Percentiles rank a stretch among this genome's conserved stretches.
phyloP scores from a whole-genome alignment of 2,329 filamentous ascomycete species.

The Chaetomium olivaceum region DNA sequence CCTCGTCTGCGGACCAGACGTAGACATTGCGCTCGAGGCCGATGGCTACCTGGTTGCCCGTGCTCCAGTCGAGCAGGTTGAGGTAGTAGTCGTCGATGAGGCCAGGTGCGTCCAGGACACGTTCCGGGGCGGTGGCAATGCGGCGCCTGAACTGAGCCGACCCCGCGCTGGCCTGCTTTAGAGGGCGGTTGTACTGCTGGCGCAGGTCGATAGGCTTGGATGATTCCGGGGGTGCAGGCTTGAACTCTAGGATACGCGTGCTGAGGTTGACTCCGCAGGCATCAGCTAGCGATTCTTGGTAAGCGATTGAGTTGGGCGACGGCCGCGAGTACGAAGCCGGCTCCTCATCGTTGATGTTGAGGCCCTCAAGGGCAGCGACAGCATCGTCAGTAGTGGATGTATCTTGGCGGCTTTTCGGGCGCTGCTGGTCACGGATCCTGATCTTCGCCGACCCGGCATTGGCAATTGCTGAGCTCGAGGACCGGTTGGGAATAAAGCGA shows the following conservation, averaged over 20 bases:
- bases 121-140: slow-evolving; percentile 91
- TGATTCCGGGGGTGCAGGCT: slow-evolving; percentile 96
- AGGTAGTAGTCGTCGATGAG: slow-evolving; percentile 99
- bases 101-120: slow-evolving; percentile 92
- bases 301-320: slow-evolving; percentile 84
- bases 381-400: slow-evolving; percentile 79
- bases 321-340: slow-evolving; percentile 70
- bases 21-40: slow-evolving; percentile 96
- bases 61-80: slow-evolving; percentile 97
- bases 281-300: slow-evolving; percentile 85
- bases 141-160: slow-evolving; percentile 88
- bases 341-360: slow-evolving; percentile 74
- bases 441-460: slow-evolving; percentile 83
- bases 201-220: slow-evolving; percentile 97
- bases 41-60: slow-evolving; percentile 95
- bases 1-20: slow-evolving; percentile 96
- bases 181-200: slow-evolving; percentile 94
- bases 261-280: slow-evolving; percentile 92
- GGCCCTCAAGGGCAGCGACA: slow-evolving; percentile 73
- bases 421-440: slow-evolving; percentile 67
- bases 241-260: slow-evolving; percentile 96
- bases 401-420: slow-evolving; percentile 70
- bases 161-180: slow-evolving; percentile 72
- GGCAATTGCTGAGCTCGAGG: slow-evolving; percentile 82
- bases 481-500: slow-evolving; percentile 93